These are phyloP conservation scores for Flagelloscypha sp. DNA, from an alignment of 768 basidiomycete genomes.

Conservation along the genomic window DNA sequence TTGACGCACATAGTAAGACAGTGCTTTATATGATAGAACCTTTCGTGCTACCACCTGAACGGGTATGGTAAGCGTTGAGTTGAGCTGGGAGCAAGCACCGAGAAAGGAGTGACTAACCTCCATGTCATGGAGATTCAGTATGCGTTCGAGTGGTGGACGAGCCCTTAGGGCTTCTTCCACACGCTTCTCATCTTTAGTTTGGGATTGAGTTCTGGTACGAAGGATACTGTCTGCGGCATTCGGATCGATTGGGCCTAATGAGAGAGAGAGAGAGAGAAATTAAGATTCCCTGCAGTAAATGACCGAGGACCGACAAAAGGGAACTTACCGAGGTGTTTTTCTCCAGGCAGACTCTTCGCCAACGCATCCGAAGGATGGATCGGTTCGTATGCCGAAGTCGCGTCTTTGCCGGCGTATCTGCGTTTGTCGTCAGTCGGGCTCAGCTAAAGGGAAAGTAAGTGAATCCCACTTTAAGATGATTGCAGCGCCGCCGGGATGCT, in stretches of 20 bases:
- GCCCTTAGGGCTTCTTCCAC: constrained; percentile 51
- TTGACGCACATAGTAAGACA: constrained; percentile 84
- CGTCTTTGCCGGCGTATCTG: constrained; percentile 81
- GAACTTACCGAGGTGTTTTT: constrained; percentile 76
- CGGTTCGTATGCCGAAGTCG: constrained; percentile 67
- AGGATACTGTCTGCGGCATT: constrained; percentile 35
- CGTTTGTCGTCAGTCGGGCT: too few species aligned
- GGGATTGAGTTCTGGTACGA: constrained; percentile 35
- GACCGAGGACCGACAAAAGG: too few species aligned
- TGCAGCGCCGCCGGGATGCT: constrained; percentile 74
- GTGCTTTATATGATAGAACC: constrained; percentile 64
- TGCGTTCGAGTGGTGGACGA: constrained; percentile 59
- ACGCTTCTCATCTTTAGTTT: constrained; percentile 64
- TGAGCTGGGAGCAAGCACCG: not conserved
- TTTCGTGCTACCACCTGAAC: constrained; percentile 62
- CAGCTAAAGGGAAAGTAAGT: too few species aligned
- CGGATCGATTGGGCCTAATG: constrained; percentile 48
- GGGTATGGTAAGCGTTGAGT: constrained; percentile 1
- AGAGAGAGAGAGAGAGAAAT: too few species aligned
- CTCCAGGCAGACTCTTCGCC: constrained; percentile 56
- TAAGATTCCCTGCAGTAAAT: too few species aligned
- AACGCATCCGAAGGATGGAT: constrained; percentile 84
- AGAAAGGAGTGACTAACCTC: constrained; percentile 41
- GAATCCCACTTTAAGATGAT: constrained; percentile 82
- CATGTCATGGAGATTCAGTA: constrained; percentile 74